Evolutionary conservation across 192 early-diverging fungal genomes (phyloP), one percentile per base, ranked within the genome.

Genomic region (Backusella circina): DNA sequence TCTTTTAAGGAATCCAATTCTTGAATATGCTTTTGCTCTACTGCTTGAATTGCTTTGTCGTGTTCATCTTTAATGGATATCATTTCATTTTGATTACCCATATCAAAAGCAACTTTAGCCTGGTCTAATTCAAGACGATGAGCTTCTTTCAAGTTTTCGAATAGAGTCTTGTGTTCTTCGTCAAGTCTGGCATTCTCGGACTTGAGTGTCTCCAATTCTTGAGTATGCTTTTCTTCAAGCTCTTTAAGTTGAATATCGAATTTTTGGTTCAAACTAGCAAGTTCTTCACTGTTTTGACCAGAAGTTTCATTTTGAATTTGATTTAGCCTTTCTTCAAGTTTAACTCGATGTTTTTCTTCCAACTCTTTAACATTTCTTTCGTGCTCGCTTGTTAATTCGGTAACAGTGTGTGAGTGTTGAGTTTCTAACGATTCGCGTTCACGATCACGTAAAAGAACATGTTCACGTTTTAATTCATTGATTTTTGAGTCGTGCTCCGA

Each of bases 371-470:
- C 28, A 5, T 9, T 30, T 5, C 0, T 37, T 28, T 41, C 26
- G 39, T 70, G 69, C 15, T 37, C 28, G 2, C 13, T 41, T 30
- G 41, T 44, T 15, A 70, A n/a, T 18, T 41, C 64, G 15, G 9
- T n/a, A 5, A 74, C 3, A 18, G 64, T 64, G 7, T 30, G 35
- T 38, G 65, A 30, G 35, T 74, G 73, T 3, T 37, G 38, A 2
- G 16, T 35, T 64, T 70, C 30, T 16, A 78, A 33, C 5, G 39
- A 33, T 64, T 69, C 66, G 5, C 30, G 39, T 9, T 64, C 66
- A 33, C 44, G 71, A 23, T 78, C 77, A 18, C 72, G 64, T 67
- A 74, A 72, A 28, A 73, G 28, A n/a, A 69, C 37, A 44, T 72
- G 65, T 2, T 78, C 64, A 12, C 71, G 72, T 12, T 69, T 72